Conservation (phyloP, 305 asterid genomes). For the Solanum hybrid region DNA sequence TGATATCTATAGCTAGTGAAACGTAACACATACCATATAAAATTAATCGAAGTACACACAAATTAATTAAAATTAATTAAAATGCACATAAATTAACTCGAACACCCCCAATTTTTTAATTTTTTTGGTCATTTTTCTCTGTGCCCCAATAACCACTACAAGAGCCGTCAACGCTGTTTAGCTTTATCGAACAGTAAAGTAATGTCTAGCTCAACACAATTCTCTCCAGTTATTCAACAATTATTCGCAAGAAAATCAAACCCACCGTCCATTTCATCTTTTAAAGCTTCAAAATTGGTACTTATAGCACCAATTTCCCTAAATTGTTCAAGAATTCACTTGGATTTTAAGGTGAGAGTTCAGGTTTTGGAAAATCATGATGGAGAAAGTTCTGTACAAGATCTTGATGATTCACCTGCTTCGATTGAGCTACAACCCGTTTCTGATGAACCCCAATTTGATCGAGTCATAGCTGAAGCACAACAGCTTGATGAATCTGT, state of each 20-base stretch:
- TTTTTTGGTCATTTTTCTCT: background rate
- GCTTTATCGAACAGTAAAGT: background rate
- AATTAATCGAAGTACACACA: background rate
- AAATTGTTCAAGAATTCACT: background rate
- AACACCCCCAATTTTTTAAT: background rate
- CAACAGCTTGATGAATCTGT: slow-evolving; percentile 53
- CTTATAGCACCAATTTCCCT: slow-evolving; percentile 1
- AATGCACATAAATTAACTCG: background rate
- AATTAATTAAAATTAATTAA: background rate
- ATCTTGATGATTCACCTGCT: slow-evolving; percentile 37
- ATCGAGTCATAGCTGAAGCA: slow-evolving; percentile 59
- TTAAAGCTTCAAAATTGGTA: background rate
- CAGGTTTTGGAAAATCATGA: slow-evolving; percentile 14
- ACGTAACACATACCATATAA: background rate
- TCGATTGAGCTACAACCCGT: slow-evolving; percentile 47
- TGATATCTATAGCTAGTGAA: background rate
- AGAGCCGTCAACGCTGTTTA: background rate
- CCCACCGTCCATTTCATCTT: background rate
- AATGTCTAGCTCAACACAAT: slow-evolving; percentile 11
- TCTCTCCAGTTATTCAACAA: slow-evolving; percentile 9
- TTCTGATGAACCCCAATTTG: slow-evolving; percentile 59
- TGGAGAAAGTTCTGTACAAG: slow-evolving; percentile 32
- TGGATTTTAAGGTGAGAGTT: background rate
- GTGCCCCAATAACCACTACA: background rate
- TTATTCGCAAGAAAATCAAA: background rate